Conservation (phyloP, 2,329 filamentous ascomycete genomes). For the Mycogone perniciosa region DNA sequence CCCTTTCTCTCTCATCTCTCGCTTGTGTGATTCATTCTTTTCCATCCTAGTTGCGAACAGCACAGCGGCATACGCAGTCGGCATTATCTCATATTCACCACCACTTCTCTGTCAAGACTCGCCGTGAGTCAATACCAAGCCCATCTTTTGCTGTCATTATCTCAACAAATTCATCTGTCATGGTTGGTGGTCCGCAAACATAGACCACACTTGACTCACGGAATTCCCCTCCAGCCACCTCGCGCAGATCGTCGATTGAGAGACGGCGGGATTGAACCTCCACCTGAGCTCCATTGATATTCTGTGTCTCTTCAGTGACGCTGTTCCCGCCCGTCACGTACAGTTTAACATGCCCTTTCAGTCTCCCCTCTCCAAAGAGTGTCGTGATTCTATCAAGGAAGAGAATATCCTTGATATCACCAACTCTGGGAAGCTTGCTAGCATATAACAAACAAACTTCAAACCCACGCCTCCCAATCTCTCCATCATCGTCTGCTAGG, state of each 20-base stretch:
- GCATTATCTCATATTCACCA: constrained; percentile 37
- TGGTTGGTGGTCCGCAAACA: constrained; percentile 59
- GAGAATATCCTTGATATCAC: constrained; percentile 33
- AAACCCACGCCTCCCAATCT: constrained; percentile 5
- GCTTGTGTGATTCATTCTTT: not conserved
- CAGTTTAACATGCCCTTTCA: constrained; percentile 38
- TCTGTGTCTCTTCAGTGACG: not conserved
- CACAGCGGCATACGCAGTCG: too few relatives aligned
- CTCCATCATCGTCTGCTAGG: constrained; percentile 36
- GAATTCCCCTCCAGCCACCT: constrained; percentile 30
- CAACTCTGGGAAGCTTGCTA: constrained; percentile 31
- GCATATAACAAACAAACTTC: constrained; percentile 60
- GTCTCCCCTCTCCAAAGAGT: constrained; percentile 31
- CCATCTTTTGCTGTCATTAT: constrained; percentile 31
- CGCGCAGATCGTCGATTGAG: constrained; percentile 33
- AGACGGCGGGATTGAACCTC: constrained; percentile 35
- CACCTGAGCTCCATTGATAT: constrained; percentile 11
- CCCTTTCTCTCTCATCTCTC: not conserved
- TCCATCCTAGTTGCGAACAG: too few relatives aligned
- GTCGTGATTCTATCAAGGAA: constrained; percentile 44
- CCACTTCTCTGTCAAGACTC: constrained; percentile 57
- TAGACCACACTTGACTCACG: constrained; percentile 48
- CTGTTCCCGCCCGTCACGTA: constrained; percentile 38
- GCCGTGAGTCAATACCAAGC: constrained; percentile 36
- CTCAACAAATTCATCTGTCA: constrained; percentile 61